Conservation (phyloP, 768 basidiomycete genomes). For the Pulveroboletus sp. region DNA sequence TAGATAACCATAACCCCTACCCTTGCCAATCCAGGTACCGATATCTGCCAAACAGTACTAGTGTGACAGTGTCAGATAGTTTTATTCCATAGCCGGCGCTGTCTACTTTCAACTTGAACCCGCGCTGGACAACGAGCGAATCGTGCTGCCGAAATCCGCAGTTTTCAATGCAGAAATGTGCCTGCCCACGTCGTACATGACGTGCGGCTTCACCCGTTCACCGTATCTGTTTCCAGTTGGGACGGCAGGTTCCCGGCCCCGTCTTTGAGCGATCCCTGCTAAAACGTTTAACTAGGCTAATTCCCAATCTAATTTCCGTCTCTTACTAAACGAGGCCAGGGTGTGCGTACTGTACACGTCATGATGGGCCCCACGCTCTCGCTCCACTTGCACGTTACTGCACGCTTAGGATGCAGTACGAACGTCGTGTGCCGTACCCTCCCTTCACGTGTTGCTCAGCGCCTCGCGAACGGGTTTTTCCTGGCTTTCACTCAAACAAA, state of each 20-base stretch:
- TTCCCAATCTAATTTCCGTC: conserved; percentile 25
- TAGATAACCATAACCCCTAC: background rate
- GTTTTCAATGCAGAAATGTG: background rate
- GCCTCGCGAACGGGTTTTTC: conserved; percentile 18
- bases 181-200: background rate
- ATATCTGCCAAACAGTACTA: too few relatives aligned
- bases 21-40: background rate
- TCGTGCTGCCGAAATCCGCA: background rate
- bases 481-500: conserved; percentile 6
- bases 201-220: background rate
- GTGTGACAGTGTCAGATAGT: background rate
- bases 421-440: conserved; percentile 4
- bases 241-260: conserved; percentile 17
- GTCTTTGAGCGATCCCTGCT: conserved; percentile 19
- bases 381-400: conserved; percentile 1
- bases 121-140: background rate
- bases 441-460: conserved; percentile 25
- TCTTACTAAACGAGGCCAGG: conserved; percentile 16
- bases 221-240: background rate
- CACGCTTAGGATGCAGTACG: conserved; percentile 1
- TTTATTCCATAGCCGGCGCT: background rate
- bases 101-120: background rate
- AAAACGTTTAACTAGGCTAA: conserved; percentile 33
- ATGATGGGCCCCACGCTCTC: conserved; percentile 9
- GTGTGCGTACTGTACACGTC: conserved; percentile 17